Conservation (phyloP, 2,329 filamentous ascomycete species). For the Aspergillus proliferans region DNA sequence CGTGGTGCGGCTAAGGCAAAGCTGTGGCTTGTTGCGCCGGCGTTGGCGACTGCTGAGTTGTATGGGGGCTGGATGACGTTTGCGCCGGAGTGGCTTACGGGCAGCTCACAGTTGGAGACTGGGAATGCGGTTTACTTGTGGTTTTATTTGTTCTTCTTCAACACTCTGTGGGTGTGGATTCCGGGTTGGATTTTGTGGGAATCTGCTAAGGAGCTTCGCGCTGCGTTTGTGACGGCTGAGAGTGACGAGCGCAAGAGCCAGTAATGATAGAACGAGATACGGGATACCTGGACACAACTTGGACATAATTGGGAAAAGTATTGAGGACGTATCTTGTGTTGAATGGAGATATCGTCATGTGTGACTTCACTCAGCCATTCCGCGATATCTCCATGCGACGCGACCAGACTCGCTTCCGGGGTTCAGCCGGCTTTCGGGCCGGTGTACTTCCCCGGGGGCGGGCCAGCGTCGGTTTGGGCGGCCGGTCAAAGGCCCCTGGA, state of each 20-base stretch:
- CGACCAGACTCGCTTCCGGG: no score
- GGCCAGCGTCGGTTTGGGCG: no score
- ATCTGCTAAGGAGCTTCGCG: conserved; percentile 41
- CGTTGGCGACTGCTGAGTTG: conserved; percentile 57
- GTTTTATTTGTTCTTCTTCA: conserved; percentile 61
- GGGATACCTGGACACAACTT: background rate
- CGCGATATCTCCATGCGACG: no score
- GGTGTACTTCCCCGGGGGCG: no score
- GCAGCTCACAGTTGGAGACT: conserved; percentile 51
- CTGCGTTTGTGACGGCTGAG: conserved; percentile 30
- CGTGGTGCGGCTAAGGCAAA: conserved; percentile 27
- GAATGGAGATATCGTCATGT: no score
- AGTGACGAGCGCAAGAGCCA: conserved; percentile 13
- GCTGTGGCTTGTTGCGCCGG: conserved; percentile 52
- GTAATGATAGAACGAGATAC: conserved; percentile 4
- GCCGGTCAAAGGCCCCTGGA: no score
- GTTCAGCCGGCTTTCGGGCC: no score
- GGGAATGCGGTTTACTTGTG: conserved; percentile 57
- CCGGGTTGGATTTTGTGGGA: conserved; percentile 53
- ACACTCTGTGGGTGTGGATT: conserved; percentile 56
- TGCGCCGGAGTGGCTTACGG: conserved; percentile 58
- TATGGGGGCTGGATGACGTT: conserved; percentile 63
- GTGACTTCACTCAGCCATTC: no score
- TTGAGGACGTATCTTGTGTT: no score
- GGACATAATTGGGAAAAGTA: no score